Conservation (phyloP, 164 flowering plant genomes). For the Dillenia turbinata region DNA sequence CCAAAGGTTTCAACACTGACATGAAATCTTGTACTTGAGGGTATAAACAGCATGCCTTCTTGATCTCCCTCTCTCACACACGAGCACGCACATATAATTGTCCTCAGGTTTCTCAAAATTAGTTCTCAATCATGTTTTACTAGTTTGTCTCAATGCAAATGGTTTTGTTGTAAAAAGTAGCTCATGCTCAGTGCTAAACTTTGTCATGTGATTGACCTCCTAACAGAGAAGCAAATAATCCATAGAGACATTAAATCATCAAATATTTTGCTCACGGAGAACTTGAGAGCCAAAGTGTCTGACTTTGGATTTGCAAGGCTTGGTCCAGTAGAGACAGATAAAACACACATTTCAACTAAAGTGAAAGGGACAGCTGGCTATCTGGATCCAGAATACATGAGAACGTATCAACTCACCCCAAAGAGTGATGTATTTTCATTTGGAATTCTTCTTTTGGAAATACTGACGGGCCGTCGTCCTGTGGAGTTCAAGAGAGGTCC, state of each 20-base stretch:
- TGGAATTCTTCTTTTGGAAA: slow-evolving; percentile 80
- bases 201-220: not conserved
- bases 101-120: too few relatives aligned
- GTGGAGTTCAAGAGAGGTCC: slow-evolving; percentile 60
- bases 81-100: too few relatives aligned
- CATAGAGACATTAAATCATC: slow-evolving; percentile 97
- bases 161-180: too few relatives aligned
- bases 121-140: not conserved
- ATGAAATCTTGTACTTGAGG: too few relatives aligned
- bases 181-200: too few relatives aligned
- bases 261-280: slow-evolving; percentile 87
- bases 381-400: slow-evolving; percentile 95
- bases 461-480: slow-evolving; percentile 86
- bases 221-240: slow-evolving; percentile 83
- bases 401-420: slow-evolving; percentile 77
- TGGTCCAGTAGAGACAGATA: slow-evolving; percentile 66
- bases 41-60: too few relatives aligned
- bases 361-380: slow-evolving; percentile 97
- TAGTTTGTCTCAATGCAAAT: not conserved
- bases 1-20: too few relatives aligned
- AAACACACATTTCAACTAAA: slow-evolving; percentile 75
- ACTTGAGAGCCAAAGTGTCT: slow-evolving; percentile 86
- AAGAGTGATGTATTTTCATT: slow-evolving; percentile 96
- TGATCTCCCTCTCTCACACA: too few relatives aligned
- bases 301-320: slow-evolving; percentile 96